phyloP scores from a whole-genome alignment of 1,284 basidiomycete species.

The Fomitopsis pinicola region DNA sequence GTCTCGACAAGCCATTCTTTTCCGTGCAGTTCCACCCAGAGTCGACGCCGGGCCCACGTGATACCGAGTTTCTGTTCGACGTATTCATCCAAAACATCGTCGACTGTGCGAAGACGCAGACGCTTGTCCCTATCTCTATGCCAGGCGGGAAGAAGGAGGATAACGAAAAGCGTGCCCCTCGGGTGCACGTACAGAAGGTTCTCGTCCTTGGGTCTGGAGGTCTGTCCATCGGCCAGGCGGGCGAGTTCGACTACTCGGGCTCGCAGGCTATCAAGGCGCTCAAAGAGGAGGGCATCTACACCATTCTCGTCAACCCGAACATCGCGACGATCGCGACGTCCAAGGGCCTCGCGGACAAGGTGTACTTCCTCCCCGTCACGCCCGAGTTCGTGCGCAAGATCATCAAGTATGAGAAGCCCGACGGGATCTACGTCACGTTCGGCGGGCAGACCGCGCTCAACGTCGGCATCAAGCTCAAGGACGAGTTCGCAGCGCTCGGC shows the following conservation, averaged over 20 bases:
- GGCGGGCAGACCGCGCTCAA: conserved; percentile 97
- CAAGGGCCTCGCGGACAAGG: conserved; percentile 96
- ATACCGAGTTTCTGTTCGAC: conserved; percentile 99
- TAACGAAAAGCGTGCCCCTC: conserved; percentile 76
- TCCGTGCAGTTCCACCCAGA: conserved; percentile 99
- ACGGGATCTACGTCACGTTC: conserved; percentile 98
- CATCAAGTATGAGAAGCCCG: conserved; percentile 97
- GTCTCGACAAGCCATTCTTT: conserved; percentile 89
- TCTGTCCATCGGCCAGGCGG: conserved; percentile 96
- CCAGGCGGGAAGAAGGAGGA: conserved; percentile 86
- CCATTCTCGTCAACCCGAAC: conserved; percentile 97
- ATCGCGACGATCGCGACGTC: conserved; percentile 99
- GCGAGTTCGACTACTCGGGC: conserved; percentile 99
- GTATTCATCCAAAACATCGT: conserved; percentile 91
- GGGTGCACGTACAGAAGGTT: conserved; percentile 85
- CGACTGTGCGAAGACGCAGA: conserved; percentile 69
- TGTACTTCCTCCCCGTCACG: conserved; percentile 98
- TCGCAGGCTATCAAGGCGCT: conserved; percentile 99
- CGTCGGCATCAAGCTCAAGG: conserved; percentile 96
- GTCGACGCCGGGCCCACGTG: conserved; percentile 95
- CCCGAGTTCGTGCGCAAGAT: conserved; percentile 98
- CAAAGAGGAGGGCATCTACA: conserved; percentile 98
- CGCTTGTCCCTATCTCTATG: conserved; percentile 75
- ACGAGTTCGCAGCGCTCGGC: conserved; percentile 87
- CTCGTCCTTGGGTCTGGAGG: conserved; percentile 98